Evolutionary conservation across 352 stramenopile species (phyloP).

Genomic region (Phytophthora vignae): DNA sequence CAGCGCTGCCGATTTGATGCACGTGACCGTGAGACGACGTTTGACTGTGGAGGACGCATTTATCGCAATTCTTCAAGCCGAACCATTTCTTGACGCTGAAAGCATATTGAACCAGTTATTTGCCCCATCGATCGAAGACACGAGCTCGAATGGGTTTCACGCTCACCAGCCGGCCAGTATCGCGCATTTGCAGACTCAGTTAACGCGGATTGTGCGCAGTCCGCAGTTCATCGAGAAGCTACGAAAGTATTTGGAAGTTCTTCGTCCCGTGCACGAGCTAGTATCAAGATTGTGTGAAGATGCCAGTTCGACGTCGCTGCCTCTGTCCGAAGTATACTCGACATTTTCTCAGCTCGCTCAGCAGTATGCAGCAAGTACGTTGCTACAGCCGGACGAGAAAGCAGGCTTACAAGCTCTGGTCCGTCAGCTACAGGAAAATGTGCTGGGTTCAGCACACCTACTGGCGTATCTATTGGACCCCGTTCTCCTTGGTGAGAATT

Average conservation of each 20-base stretch:
- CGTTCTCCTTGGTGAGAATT: conserved; percentile 47
- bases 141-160: not conserved
- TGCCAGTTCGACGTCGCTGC: conserved; percentile 11
- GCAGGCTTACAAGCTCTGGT: conserved; percentile 28
- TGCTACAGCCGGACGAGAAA: conserved; percentile 42
- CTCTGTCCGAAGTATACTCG: conserved; percentile 50
- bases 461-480: conserved; percentile 58
- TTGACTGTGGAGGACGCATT: conserved; percentile 37
- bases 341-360: conserved; percentile 32
- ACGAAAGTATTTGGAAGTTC: conserved; percentile 42
- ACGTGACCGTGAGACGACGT: conserved; percentile 33
- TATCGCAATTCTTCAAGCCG: conserved; percentile 38
- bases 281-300: conserved; percentile 23
- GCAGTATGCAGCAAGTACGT: conserved; percentile 28
- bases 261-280: conserved; percentile 37
- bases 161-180: not conserved
- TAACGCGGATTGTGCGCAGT: conserved; percentile 33
- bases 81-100: conserved; percentile 40
- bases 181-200: conserved; percentile 29
- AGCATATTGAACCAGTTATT: conserved; percentile 22
- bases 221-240: conserved; percentile 39
- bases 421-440: conserved; percentile 26
- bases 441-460: conserved; percentile 30
- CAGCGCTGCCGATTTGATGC: conserved; percentile 14
- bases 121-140: not conserved